These are phyloP conservation scores for Boletellus deceptivus DNA, from an alignment of 1,284 basidiomycete genomes.

Conservation along the genomic window DNA sequence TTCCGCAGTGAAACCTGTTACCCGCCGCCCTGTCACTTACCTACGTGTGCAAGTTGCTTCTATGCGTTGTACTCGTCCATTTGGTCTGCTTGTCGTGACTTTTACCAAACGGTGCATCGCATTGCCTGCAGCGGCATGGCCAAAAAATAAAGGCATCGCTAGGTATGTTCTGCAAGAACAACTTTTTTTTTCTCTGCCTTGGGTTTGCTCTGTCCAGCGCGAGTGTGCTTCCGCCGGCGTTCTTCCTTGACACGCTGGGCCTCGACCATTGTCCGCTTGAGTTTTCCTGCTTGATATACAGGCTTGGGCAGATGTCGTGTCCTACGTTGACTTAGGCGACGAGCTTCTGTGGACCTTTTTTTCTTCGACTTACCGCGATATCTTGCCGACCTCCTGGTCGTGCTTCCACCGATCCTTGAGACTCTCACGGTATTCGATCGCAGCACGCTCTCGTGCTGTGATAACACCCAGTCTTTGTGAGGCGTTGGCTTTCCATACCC, in stretches of 20 bases:
- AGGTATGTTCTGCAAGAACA: constrained; percentile 77
- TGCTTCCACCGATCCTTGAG: constrained; percentile 89
- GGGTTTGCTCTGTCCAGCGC: constrained; percentile 84
- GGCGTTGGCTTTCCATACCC: constrained; percentile 95
- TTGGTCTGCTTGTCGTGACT: background rate
- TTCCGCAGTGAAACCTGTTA: constrained; percentile 18
- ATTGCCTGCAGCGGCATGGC: constrained; percentile 6
- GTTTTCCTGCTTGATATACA: constrained; percentile 83
- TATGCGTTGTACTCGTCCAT: constrained; percentile 2
- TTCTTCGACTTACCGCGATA: constrained; percentile 62
- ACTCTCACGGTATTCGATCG: constrained; percentile 90
- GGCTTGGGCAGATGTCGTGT: constrained; percentile 87
- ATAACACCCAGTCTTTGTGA: constrained; percentile 91
- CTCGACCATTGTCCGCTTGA: constrained; percentile 94
- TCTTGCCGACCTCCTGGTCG: constrained; percentile 78
- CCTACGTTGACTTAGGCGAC: constrained; percentile 40
- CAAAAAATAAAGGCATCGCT: constrained; percentile 11
- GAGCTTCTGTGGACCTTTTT: background rate
- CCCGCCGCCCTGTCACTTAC: constrained; percentile 6
- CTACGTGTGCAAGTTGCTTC: background rate
- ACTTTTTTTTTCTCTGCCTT: constrained; percentile 89
- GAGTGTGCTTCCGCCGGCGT: constrained; percentile 82
- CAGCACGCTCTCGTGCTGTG: constrained; percentile 88
- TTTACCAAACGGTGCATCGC: constrained; percentile 5
- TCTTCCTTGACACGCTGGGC: constrained; percentile 92